Evolutionary conservation across 148 eudicot species (phyloP).

Genomic region (Dysphania ambrosioides): DNA sequence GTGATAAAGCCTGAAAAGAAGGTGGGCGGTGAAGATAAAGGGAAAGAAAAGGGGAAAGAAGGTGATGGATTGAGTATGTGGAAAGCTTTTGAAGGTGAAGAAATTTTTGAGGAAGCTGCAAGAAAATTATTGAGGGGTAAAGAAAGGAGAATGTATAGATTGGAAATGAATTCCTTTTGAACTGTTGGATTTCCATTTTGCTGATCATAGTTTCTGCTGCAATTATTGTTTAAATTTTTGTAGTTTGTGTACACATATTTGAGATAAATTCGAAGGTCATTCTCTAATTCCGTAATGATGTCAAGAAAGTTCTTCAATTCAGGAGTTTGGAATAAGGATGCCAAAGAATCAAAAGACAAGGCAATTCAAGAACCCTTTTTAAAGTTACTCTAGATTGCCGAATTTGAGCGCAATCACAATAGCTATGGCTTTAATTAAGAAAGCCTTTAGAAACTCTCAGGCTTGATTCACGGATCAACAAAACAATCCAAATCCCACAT

Average conservation of each 20-base stretch:
- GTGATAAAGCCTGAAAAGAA: conserved; percentile 42
- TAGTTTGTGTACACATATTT: background rate
- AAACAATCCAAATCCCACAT: too few relatives aligned
- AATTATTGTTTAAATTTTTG: background rate
- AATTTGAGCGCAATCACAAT: background rate
- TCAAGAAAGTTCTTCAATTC: background rate
- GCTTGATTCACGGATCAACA: too few relatives aligned
- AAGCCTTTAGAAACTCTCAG: background rate
- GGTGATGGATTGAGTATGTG: conserved; percentile 20
- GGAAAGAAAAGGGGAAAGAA: background rate
- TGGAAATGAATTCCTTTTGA: conserved; percentile 35
- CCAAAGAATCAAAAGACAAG: background rate
- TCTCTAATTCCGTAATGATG: background rate
- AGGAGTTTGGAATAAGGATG: background rate
- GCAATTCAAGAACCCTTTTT: background rate
- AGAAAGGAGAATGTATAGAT: conserved; percentile 31
- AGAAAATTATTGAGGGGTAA: conserved; percentile 34
- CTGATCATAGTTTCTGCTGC: too few relatives aligned
- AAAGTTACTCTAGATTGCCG: background rate
- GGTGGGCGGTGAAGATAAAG: conserved; percentile 3
- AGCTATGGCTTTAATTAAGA: background rate
- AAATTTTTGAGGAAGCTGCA: conserved; percentile 32
- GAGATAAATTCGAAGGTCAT: background rate
- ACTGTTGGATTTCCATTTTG: background rate
- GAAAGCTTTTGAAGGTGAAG: conserved; percentile 33